Evolutionary conservation across 2,329 filamentous ascomycete species (phyloP), one percentile per base, ranked within the genome.

Genomic region (Ophiostoma piceae): DNA sequence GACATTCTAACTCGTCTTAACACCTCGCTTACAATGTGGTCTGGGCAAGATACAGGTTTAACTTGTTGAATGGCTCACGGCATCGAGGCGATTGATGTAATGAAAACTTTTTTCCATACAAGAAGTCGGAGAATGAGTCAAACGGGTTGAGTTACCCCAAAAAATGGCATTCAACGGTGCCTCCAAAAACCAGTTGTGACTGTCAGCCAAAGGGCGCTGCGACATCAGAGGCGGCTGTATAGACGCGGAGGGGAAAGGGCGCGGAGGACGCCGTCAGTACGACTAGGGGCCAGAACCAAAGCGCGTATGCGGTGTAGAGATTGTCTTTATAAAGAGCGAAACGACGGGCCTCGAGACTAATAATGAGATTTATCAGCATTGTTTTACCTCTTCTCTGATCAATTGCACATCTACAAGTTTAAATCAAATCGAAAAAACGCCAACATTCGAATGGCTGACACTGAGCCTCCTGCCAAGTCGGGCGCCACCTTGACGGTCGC

Each of bases 161-260:
- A 12, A 19, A 62, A 14, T 16, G 16, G 16, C 11, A 14, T 60
- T 19, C 26, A 2, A 62, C 4, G 11, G 35, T 64, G 19, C 35
- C 35, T 32, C 14, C n/a, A 14, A 26, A 11, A 65, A 39, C 19
- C 3, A 8, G 35, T 26, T 65, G 60, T 39, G 32, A 41, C 6
- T 39, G 62, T 41, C 35, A 26, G 22, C 19, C 19, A 65, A 39
- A 65, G 62, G 62, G 62, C 62, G 62, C 35, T 35, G 62, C 35
- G 7, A 41, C 32, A 65, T 14, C 1, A 4, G 7, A 26, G 35
- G 35, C 26, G 62, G 62, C 8, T 57, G 51, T 22, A 57, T 51
- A 51, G 16, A 51, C 6, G 32, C 32, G 29, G 22, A 12, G 39
- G 39, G 39, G 39, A 3, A 19, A 37, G 60, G 60, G 60, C 29